Evolutionary conservation across 345 rosid species (phyloP), one percentile per base, ranked within the genome.

Genomic region (Eucalyptus fibrosa): DNA sequence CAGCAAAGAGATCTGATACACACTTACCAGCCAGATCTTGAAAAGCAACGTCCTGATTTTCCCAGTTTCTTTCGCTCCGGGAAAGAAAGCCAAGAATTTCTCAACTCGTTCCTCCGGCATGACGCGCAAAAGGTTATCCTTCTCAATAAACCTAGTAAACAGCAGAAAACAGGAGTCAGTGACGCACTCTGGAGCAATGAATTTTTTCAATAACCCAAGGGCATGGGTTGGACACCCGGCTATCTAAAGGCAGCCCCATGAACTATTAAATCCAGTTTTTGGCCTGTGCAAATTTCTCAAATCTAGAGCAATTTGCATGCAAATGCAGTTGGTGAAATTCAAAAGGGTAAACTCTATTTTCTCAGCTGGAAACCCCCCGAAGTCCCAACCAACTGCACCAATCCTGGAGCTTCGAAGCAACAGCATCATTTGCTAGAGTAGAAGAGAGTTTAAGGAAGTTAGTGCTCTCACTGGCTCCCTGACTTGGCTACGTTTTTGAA

Each of bases 71-170:
- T 42, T 82, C 26, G 94, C 92, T 90, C 91, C 96, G 88, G 92
- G 91, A 42, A 94, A 92, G 50, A 94, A 37, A 13, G 90, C 93
- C 30, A 95, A 87, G 89, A 96, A 88, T 90, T 80, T 91, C 37
- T 94, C 92, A 23, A 93, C 94, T 9, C 88, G 93, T 86, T 94
- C 95, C 91, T 88, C 87, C 87, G 88, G 91, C 95, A 96, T 90
- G 93, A 94, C 94, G 13, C 92, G 93, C 88, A 88, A 88, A 17
- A 96, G 95, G 86, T 96, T 95, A 12, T 93, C 94, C 89, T 96
- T 93, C 24, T 95, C 94, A 13, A 96, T 92, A 91, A 89, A 92
- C 93, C 96, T 95, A 69, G 26, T 15, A 34, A 72, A 62, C 3
- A 19, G 7, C 7, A 72, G 45, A 34, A 72, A 72, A 72, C 28